Evolutionary conservation across 2,329 filamentous ascomycete species (phyloP), one percentile per base, ranked within the genome.

Genomic region (Metarhizium brunneum): DNA sequence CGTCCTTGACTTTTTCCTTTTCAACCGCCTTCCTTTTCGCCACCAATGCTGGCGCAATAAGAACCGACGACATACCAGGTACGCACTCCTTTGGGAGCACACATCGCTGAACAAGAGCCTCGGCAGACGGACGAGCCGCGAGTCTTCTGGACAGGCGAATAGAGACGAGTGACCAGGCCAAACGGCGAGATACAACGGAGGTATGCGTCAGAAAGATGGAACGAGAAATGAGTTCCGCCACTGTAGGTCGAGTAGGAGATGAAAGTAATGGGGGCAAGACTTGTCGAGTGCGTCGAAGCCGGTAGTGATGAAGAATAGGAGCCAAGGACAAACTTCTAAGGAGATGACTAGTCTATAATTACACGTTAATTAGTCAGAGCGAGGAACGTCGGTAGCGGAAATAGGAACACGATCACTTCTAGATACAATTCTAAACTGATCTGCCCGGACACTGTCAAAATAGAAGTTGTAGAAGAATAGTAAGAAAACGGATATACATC

Each of bases 121-220:
- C 77, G 6, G 80, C 74, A 2, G 81, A 79, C 0, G 85, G 85
- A 1, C 86, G 77, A 8, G 76, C 71, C 18, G 81, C 77, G 2
- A 89, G 74, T 11, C 80, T 79, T 50, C 81, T 80, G 30, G 84
- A 80, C 4, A 90, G 76, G 35, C 81, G 81, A 63, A 88, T 88
- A 53, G 80, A 79, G 6, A 84, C 80, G 2, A 90, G 75, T 14
- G 78, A 85, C 55, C 84, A 79, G 49, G 80, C 81, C 2, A 90
- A 77, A 25, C 76, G 74, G 20, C 84, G 80, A 3, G 85, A 86
- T 29, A 85, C 78, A 49, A 85, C 76, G 38, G 85, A 81, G 14
- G 83, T 88, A 54, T 79, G 75, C 45, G 84, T 86, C 47, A 88
- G 70, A 69, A 88, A 86, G 65, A 90, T 88, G 66, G 76, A 79